Evolutionary conservation across 2,329 filamentous ascomycete genomes (phyloP).

Genomic region (Diaporthe sp.): DNA sequence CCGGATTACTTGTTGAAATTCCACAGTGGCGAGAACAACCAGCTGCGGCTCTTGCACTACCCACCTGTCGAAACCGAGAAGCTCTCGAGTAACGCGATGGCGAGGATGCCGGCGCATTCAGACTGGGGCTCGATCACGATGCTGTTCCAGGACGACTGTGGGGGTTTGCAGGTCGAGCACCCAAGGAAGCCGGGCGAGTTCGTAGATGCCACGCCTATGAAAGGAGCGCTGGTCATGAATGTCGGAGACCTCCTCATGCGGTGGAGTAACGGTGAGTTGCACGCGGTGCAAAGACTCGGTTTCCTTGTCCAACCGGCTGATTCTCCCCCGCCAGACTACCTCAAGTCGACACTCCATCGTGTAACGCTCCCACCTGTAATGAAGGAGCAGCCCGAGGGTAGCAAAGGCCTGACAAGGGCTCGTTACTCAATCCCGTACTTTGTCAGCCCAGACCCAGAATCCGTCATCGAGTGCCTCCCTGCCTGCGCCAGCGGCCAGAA

Average conservation of each 20-base stretch:
- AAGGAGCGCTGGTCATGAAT: constrained; percentile 40
- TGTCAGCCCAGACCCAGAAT: constrained; percentile 62
- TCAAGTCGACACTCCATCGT: constrained; percentile 42
- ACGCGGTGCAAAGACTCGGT: fast-evolving
- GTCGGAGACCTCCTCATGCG: constrained; percentile 41
- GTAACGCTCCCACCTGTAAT: constrained; percentile 35
- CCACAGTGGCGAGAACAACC: constrained; percentile 70
- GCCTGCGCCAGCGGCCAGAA: constrained; percentile 57
- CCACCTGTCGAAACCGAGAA: constrained; percentile 50
- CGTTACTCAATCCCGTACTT: constrained; percentile 73
- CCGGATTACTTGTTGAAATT: constrained; percentile 48
- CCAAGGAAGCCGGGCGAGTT: constrained; percentile 35
- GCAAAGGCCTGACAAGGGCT: constrained; percentile 45
- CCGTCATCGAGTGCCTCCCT: constrained; percentile 65
- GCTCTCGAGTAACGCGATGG: constrained; percentile 47
- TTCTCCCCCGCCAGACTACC: constrained; percentile 22
- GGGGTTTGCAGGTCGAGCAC: constrained; percentile 59
- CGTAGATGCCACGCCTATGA: constrained; percentile 39
- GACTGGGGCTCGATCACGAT: constrained; percentile 59
- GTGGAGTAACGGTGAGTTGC: constrained; percentile 41
- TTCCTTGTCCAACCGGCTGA: not conserved
- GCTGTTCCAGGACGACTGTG: constrained; percentile 59
- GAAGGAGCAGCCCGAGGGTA: constrained; percentile 54
- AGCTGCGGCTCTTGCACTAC: constrained; percentile 72
- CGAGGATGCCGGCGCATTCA: constrained; percentile 49